Conservation (phyloP, 441 rosid species). For the Aleurites moluccanus region DNA sequence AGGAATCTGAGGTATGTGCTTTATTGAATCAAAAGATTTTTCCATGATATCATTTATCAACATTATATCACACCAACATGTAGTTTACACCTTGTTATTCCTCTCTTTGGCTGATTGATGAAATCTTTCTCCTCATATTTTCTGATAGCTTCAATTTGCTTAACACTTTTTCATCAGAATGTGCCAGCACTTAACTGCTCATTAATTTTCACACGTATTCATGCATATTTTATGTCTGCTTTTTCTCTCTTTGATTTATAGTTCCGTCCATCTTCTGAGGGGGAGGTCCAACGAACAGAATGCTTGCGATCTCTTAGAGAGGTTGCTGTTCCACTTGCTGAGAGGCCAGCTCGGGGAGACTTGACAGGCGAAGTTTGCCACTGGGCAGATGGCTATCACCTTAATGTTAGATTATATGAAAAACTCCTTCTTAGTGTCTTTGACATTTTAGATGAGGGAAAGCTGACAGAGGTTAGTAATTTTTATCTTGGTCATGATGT, state of each 20-base stretch:
- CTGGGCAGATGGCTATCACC: conserved; percentile 99
- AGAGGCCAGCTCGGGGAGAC: conserved; percentile 98
- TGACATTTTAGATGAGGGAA: conserved; percentile 95
- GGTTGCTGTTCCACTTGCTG: conserved; percentile 89
- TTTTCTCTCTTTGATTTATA: conserved; percentile 27
- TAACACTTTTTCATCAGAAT: not conserved
- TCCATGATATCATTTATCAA: not conserved
- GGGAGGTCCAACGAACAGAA: conserved; percentile 94
- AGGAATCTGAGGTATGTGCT: conserved; percentile 88
- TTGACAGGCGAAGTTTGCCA: conserved; percentile 99
- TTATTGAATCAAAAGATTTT: not conserved
- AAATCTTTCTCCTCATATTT: not conserved
- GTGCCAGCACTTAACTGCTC: not conserved
- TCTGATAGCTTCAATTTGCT: not conserved
- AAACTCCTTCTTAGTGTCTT: conserved; percentile 94
- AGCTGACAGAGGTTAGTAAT: conserved; percentile 80
- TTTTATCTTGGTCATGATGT: conserved; percentile 17
- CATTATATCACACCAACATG: not conserved
- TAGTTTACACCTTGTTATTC: not conserved
- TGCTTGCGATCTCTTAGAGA: conserved; percentile 89
- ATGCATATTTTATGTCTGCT: too few relatives aligned
- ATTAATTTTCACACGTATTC: too few relatives aligned
- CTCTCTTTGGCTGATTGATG: conserved; percentile 4
- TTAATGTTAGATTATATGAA: conserved; percentile 88
- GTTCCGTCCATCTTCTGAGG: conserved; percentile 83